Evolutionary conservation across 768 basidiomycete species (phyloP).

Genomic region (Rhodotorula diobovata): DNA sequence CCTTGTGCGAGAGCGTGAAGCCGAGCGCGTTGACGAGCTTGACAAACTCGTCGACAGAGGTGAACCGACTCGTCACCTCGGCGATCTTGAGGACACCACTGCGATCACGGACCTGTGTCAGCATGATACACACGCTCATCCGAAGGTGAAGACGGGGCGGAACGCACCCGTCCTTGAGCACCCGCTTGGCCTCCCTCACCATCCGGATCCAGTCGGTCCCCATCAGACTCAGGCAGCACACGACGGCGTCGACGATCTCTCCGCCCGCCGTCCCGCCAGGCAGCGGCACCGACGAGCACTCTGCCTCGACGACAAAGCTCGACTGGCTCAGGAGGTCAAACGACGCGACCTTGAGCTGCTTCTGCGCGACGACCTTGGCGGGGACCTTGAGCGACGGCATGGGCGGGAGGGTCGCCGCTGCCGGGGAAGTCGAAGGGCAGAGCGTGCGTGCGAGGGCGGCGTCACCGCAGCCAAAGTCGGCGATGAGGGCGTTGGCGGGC

Average conservation of each 20-base stretch:
- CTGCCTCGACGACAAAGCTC: constrained; percentile 73
- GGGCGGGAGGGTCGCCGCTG: neutral
- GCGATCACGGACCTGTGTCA: neutral
- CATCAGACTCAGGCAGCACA: constrained; percentile 95
- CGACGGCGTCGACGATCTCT: constrained; percentile 80
- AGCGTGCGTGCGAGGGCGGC: constrained; percentile 76
- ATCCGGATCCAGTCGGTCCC: constrained; percentile 92
- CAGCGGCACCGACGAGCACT: constrained; percentile 77
- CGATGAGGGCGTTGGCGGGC: constrained; percentile 67
- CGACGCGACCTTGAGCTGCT: constrained; percentile 59
- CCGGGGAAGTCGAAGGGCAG: constrained; percentile 48
- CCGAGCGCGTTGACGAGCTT: constrained; percentile 64
- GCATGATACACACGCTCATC: neutral
- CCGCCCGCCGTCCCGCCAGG: constrained; percentile 69
- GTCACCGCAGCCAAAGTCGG: constrained; percentile 93
- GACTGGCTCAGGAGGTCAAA: constrained; percentile 62
- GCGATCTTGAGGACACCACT: constrained; percentile 82
- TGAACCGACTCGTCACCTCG: constrained; percentile 81
- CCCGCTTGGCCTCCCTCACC: constrained; percentile 80
- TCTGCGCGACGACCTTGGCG: constrained; percentile 31
- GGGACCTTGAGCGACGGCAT: constrained; percentile 44
- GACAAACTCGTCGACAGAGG: constrained; percentile 62
- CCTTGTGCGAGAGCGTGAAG: constrained; percentile 68
- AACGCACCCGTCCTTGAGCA: constrained; percentile 75
- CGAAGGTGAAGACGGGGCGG: neutral